Conservation (phyloP, 2,329 filamentous ascomycete species). For the Rutstroemia sp. region DNA sequence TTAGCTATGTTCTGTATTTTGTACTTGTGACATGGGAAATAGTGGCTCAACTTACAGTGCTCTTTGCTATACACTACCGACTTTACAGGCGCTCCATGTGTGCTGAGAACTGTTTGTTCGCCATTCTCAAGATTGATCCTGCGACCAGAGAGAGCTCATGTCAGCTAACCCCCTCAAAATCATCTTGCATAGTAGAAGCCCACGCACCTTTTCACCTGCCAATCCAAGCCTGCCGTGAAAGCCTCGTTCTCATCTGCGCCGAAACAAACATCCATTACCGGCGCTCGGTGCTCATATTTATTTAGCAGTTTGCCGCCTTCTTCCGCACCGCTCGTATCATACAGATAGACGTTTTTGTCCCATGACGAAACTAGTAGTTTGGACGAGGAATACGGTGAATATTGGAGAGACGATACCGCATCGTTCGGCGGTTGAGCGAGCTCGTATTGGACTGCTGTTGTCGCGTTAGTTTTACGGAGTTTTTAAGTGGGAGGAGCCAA, state of each 20-base stretch:
- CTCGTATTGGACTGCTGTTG: conserved; percentile 66
- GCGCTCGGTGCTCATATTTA: conserved; percentile 73
- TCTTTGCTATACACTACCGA: conserved; percentile 74
- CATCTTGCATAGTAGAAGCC: background rate
- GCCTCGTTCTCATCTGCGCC: conserved; percentile 75
- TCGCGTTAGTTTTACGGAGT: background rate
- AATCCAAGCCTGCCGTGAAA: conserved; percentile 81
- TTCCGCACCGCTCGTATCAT: conserved; percentile 56
- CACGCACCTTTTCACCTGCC: conserved; percentile 66
- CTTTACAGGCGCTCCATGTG: conserved; percentile 73
- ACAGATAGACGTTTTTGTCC: conserved; percentile 88
- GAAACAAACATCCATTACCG: conserved; percentile 88
- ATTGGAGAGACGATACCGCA: conserved; percentile 78
- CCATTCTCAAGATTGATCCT: conserved; percentile 67
- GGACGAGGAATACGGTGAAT: conserved; percentile 68
- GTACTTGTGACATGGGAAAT: conserved; percentile 2
- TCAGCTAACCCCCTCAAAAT: background rate
- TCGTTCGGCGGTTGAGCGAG: conserved; percentile 76
- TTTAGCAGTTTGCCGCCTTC: conserved; percentile 52
- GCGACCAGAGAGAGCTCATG: conserved; percentile 15
- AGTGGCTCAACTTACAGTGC: conserved; percentile 44
- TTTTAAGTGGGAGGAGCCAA: background rate
- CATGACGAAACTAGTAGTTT: conserved; percentile 88
- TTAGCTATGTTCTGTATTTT: too few relatives aligned
- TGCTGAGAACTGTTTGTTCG: conserved; percentile 67